phyloP scores from a whole-genome alignment of 805 yeast genomes.

The Pichia paraexigua region DNA sequence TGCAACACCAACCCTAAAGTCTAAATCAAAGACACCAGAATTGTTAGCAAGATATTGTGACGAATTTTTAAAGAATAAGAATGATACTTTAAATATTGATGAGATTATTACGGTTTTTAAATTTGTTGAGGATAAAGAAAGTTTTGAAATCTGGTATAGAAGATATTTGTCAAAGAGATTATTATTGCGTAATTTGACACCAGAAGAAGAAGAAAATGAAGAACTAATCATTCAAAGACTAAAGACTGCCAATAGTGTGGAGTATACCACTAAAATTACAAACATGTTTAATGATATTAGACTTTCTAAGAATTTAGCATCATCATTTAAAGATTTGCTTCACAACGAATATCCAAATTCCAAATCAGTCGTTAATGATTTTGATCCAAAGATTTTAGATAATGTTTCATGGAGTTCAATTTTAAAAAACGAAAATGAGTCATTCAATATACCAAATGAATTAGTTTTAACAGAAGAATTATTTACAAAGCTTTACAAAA shows the following conservation, averaged over 20 bases:
- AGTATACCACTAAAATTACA: slow-evolving; percentile 87
- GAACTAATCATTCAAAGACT: slow-evolving; percentile 76
- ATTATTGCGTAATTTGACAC: slow-evolving; percentile 64
- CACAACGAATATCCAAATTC: slow-evolving; percentile 7
- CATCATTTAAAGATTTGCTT: slow-evolving; percentile 23
- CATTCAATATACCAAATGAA: slow-evolving; percentile 60
- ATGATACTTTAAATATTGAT: slow-evolving; percentile 69
- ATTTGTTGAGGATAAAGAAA: slow-evolving; percentile 88
- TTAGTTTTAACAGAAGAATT: slow-evolving; percentile 56
- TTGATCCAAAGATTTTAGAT: slow-evolving; percentile 29
- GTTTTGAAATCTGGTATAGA: slow-evolving; percentile 89
- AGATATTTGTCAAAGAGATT: slow-evolving; percentile 82
- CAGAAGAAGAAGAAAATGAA: slow-evolving; percentile 80
- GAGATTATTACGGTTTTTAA: slow-evolving; percentile 83
- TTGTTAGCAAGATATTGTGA: slow-evolving; percentile 85
- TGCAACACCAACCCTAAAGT: slow-evolving; percentile 58
- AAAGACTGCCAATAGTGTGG: slow-evolving; percentile 83
- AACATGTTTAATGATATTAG: slow-evolving; percentile 95
- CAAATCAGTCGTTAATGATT: slow-evolving; percentile 20
- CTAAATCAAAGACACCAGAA: slow-evolving; percentile 81
- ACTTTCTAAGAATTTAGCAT: slow-evolving; percentile 68
- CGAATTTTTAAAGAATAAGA: slow-evolving; percentile 67
- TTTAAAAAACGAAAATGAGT: slow-evolving; percentile 27
- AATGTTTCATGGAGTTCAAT: slow-evolving; percentile 27
- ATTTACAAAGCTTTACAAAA: slow-evolving; percentile 60